Evolutionary conservation across 495 filamentous ascomycete genomes (phyloP), one percentile per base, ranked within the genome.

Genomic region (Xylaria cubensis): DNA sequence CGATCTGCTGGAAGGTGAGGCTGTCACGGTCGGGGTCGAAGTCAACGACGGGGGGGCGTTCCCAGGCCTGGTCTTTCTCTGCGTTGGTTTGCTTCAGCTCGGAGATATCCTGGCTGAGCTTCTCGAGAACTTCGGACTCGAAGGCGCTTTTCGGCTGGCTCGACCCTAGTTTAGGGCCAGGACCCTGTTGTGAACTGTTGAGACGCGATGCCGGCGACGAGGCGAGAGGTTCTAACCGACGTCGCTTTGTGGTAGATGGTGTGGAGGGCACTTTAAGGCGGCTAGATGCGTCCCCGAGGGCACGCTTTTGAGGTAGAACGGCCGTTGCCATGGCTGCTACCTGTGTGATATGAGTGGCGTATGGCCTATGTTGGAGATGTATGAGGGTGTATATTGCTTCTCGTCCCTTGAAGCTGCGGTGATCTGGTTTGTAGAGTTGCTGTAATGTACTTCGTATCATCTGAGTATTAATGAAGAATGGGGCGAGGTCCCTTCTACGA

Each of bases 31-130:
- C 74, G n/a, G 90, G 88, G 72, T 95, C 83, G 79, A 95, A 97
- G 59, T 88, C 85, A 6, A 88, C 88, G 7, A 98, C 81, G 12
- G 86, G 83, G 13, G 97, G 97, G 36, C 96, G 88, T 21, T 90
- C 88, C 96, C 96, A 99, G 74, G 94, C 89, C 81, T 99, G 96
- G 80, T 98, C 96, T 79, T 91, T 95, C 77, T 98, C 97, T 3
- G 93, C 85, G 78, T 96, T 97, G 77, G 85, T 92, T 75, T 92
- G 83, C 82, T 94, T 97, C 75, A 97, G 86, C 3, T 89, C 93
- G 17, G 83, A 88, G 50, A 98, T 94, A 79, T 97, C 94, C 82
- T 98, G 95, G 46, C 93, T 94, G 81, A 99, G 86, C 81, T 94
- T 97, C 84, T 97, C 95, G 65, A 99, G 86, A 15, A 97, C 93